These are phyloP conservation scores for Alternaria tenuissima DNA, from an alignment of 2,329 filamentous ascomycete genomes.

Conservation along the genomic window DNA sequence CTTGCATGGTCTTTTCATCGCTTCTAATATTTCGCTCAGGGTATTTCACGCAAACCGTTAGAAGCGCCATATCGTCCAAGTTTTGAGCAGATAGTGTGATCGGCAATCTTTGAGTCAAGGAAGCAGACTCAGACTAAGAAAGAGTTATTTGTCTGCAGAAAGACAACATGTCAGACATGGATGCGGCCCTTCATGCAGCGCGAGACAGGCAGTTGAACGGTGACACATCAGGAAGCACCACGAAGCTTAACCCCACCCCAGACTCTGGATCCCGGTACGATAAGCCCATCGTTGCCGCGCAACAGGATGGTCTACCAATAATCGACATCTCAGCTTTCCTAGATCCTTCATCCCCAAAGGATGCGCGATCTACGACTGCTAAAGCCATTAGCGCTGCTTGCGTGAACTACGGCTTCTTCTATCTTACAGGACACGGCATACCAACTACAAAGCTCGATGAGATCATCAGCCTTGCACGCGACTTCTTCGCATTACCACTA, in stretches of 20 bases:
- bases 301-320: constrained; percentile 45
- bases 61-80: background rate
- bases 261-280: constrained; percentile 15
- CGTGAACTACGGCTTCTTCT: constrained; percentile 54
- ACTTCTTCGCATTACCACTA: constrained; percentile 44
- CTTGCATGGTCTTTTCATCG: rapidly evolving
- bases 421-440: constrained; percentile 54
- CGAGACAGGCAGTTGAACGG: constrained; percentile 12
- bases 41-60: background rate
- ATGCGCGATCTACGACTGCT: constrained; percentile 35
- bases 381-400: constrained; percentile 49
- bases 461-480: constrained; percentile 43
- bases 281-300: constrained; percentile 23
- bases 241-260: constrained; percentile 33
- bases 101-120: background rate
- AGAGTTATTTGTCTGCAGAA: background rate
- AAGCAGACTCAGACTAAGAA: background rate
- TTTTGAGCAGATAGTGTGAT: background rate
- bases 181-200: constrained; percentile 18
- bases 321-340: constrained; percentile 55
- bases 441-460: constrained; percentile 33
- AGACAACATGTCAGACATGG: constrained; percentile 26
- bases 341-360: constrained; percentile 20
- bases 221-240: background rate
- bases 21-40: background rate